Base-by-base conservation (phyloP, 192 early-diverging fungal species). In the Coemansia sp. region DNA sequence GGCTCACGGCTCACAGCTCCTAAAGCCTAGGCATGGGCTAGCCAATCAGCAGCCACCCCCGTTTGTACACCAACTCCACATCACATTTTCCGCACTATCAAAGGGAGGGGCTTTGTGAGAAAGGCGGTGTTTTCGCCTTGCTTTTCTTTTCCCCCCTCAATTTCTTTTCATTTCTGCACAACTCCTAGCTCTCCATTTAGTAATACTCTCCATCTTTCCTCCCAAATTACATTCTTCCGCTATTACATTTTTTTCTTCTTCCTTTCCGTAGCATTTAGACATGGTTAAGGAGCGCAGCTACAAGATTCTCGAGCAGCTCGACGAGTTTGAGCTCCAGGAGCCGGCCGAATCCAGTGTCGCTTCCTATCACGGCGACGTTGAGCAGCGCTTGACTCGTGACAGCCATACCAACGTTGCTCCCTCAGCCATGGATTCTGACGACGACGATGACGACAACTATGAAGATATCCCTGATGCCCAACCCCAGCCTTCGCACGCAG, bases 281-380 rank as follows among this genome's bases (percentile, higher is more conserved):
- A 76, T 82, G 69, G 73, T 77, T 42, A 75, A 82, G 37, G 79
- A 84, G 60, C 78, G 84, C 53, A 70, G 68, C 45, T 78, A 78
- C 62, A 80, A 82, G 68, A 80, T 84, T 58, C 64, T 77, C n/a
- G 79, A 82, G 66, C 75, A 84, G 45, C 72, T 84, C 62, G 78
- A 81, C 66, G 80, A 80, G 66, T 82, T 62, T 45, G 80, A 82
- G 69, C 65, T 82, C 45, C 80, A 82, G 37, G 74, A 71, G 32
- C 12, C 64, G 0, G 80, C 68, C 37, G 75, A 70, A 36, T 66
- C 68, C 21, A 60, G 70, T 14, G 39, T 66, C 36, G 74, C 68
- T 4, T 66, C 73, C 17, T 73, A 75, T 15, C 45, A 67, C 25
- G 69, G 64, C 45, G 72, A 74, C 17, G 48, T 53, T 3, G 75